A percentile compares a stretch with the other conserved stretches of the same genome.
Conservation (phyloP, 148 eudicot genomes). For the Cornus suecica region DNA sequence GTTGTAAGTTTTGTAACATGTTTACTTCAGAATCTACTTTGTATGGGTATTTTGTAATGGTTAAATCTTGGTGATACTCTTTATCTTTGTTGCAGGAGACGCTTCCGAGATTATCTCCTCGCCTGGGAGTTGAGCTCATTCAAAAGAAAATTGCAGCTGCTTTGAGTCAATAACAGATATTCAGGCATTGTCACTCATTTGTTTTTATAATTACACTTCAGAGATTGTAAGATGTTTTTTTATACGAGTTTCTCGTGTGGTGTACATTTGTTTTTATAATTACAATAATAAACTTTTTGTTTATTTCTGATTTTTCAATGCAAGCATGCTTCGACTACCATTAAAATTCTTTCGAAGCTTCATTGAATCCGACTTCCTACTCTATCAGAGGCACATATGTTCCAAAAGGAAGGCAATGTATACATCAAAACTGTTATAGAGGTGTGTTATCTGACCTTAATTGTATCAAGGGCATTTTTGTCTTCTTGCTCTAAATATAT, state of each 20-base stretch:
- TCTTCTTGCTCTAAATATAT: too few species aligned
- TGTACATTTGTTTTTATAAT: too few species aligned
- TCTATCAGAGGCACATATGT: too few species aligned
- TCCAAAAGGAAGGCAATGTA: too few species aligned
- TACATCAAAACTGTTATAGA: too few species aligned
- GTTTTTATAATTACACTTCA: not conserved
- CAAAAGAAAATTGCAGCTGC: constrained; percentile 71
- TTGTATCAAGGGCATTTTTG: too few species aligned
- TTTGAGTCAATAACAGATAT: constrained; percentile 24
- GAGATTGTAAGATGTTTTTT: not conserved
- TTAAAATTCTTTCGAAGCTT: too few species aligned
- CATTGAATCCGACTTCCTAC: too few species aligned
- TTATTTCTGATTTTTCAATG: not conserved
- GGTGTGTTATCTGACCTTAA: too few species aligned
- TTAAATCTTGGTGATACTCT: not conserved
- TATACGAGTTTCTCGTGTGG: too few species aligned
- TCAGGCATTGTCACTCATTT: not conserved
- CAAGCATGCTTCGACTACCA: not conserved
- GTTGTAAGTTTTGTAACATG: not conserved
- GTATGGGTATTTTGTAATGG: not conserved
- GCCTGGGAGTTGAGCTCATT: constrained; percentile 62
- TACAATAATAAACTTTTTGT: not conserved
- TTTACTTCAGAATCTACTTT: not conserved
- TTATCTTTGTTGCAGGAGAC: constrained; percentile 48
- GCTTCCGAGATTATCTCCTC: constrained; percentile 82